A percentile compares a stretch with the other conserved stretches of the same genome.
Evolutionary conservation across 2,329 filamentous ascomycete genomes (phyloP).

Genomic region (Madurella fahalii): DNA sequence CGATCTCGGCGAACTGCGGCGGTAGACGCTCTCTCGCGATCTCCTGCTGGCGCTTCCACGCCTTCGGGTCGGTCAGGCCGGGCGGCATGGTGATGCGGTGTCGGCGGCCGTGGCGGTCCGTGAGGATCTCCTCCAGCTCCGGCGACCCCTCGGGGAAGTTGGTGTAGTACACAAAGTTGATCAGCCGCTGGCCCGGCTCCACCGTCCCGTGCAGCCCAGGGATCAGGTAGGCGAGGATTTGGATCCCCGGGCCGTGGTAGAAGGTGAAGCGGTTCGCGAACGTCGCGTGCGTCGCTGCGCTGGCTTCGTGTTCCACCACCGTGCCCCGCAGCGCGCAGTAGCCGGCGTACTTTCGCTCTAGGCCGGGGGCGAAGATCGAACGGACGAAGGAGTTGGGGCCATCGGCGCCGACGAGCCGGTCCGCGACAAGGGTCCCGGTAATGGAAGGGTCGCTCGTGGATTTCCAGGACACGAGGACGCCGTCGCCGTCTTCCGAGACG

Average conservation of each 20-base stretch:
- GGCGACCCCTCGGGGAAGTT: slow-evolving; percentile 35
- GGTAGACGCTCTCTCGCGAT: slow-evolving; percentile 33
- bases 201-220: slow-evolving; percentile 37
- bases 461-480: slow-evolving; percentile 32
- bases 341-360: slow-evolving; percentile 34
- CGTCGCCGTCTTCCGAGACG: slow-evolving; percentile 26
- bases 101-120: slow-evolving; percentile 31
- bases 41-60: slow-evolving; percentile 35
- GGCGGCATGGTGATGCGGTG: slow-evolving; percentile 37
- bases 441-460: slow-evolving; percentile 30
- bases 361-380: slow-evolving; percentile 29
- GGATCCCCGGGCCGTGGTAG: slow-evolving; percentile 36
- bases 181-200: slow-evolving; percentile 36
- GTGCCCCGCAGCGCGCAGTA: slow-evolving; percentile 43
- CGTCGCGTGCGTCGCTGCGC: slow-evolving; percentile 30
- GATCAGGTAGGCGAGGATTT: slow-evolving; percentile 41
- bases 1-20: slow-evolving; percentile 39
- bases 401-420: slow-evolving; percentile 42
- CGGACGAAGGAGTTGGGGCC: slow-evolving; percentile 40
- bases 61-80: slow-evolving; percentile 29
- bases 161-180: slow-evolving; percentile 46
- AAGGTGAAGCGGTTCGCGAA: slow-evolving; percentile 39
- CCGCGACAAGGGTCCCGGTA: slow-evolving; percentile 29
- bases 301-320: slow-evolving; percentile 36
- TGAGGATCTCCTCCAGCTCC: slow-evolving; percentile 34